Evolutionary conservation across 345 rosid genomes (phyloP), one percentile per base, ranked within the genome.

Genomic region (Carallia pectinifolia): DNA sequence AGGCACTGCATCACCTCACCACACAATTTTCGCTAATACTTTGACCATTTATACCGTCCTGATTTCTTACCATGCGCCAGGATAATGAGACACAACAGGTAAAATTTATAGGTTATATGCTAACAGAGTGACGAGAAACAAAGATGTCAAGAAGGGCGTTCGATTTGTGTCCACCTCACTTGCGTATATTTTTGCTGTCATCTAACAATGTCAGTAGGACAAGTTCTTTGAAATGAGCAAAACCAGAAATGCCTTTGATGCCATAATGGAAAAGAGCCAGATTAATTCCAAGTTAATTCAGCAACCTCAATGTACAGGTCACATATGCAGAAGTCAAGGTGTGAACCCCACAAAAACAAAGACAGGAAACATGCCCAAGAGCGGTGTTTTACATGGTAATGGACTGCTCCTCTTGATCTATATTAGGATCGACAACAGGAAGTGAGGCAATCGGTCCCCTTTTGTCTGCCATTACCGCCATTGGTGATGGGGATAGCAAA

Each of bases 401-500:
- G 23, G 23, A 15, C 15, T 39, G 6, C 7, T 48, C 30, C 16
- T 63, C 36, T 40, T 6, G 38, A 36, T 62, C 65, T n/a, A 29
- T 53, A 19, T 17, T 3, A 40, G 53, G 30, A 40, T 40, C 53
- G 23, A n/a, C 36, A 63, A n/a, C 36, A 63, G 52, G 50, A n/a
- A 19, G 15, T 15, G 53, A 3, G 39, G 27, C 17, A 31, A 13
- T 12, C 39, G 73, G 60, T 33, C 65, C 76, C 15, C 44, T 53
- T 37, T 65, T 73, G n/a, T 17, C 31, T 48, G 50, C 66, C 52
- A 58, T 36, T 13, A 66, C 61, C 17, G 37, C 66, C 71, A 60
- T 73, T 12, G 70, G 39, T 7, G 71, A 71, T 50, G 71, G 71
- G 23, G 29, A 16, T 53, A 66, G 7, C 39, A 73, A 48, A 36